Base-by-base conservation (phyloP, 352 stramenopile species). In the Phytopythium sindhum region DNA sequence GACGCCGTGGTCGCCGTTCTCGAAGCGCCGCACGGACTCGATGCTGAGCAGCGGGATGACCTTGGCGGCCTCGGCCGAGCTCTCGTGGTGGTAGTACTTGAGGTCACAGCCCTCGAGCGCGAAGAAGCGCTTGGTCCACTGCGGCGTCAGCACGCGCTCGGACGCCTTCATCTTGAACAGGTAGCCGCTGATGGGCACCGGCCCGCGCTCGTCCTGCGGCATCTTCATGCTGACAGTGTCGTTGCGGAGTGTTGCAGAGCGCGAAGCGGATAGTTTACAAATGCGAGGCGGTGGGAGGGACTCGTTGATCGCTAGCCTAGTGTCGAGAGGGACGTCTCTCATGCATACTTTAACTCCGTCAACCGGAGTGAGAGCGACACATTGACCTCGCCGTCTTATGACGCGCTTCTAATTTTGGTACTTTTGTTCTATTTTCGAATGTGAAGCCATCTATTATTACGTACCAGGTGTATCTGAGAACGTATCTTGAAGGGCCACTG, bases 41-140 rank as follows among this genome's bases (percentile, higher is more conserved):
- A 94, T 89, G 50, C 41, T 57, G 23, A 94, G 73, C 35, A 94
- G 61, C 51, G 92, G 70, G 60, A 93, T 89, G 31, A 84, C 70
- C 59, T 91, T 92, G 54, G 81, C 91, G 12, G 85, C 60, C 62
- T 88, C 73, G 26, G 69, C 70, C 28, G 77, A 81, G 51, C 21
- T 76, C 64, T 93, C 82, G 60, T 83, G 74, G 45, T 73, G 69
- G 68, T 94, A 96, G 61, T 93, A 94, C 63, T 93, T 93, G 65
- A 94, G 77, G 58, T 89, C 68, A 50, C 60, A 76, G 57, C 85
- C 84, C 63, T 96, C 79, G 31, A 94, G 73, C 19, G 85, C 72
- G 58, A 93, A 93, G 70, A 87, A 93, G 52, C 84, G 85, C 61
- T 87, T 89, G 71, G 80, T 91, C 84, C 81, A 95, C 65, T 92